Percentiles rank a stretch among this genome's conserved stretches.
These are phyloP conservation scores for Fusarium domesticum DNA, from an alignment of 2,329 filamentous ascomycete genomes.

Conservation along the genomic window DNA sequence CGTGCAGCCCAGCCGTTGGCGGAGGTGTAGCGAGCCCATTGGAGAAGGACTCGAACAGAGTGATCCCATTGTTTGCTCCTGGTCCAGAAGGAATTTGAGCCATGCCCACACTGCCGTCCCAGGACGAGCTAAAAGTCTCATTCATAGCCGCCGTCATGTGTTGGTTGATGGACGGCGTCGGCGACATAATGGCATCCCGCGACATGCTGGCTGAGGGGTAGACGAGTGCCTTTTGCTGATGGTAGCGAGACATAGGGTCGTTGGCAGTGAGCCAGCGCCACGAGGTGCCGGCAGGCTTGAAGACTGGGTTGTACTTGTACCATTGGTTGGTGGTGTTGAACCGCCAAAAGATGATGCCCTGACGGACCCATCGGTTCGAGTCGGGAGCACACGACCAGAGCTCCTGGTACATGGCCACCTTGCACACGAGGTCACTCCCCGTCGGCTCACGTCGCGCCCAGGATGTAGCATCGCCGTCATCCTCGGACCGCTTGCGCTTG, in stretches of 20 bases:
- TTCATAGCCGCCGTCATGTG: constrained; percentile 55
- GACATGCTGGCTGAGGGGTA: constrained; percentile 35
- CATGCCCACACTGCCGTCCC: constrained; percentile 39
- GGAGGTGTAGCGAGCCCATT: constrained; percentile 56
- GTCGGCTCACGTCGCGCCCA: constrained; percentile 42
- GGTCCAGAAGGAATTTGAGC: constrained; percentile 36
- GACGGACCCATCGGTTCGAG: constrained; percentile 51
- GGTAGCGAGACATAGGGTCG: constrained; percentile 57
- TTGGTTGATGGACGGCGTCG: constrained; percentile 48
- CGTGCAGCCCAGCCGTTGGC: constrained; percentile 50
- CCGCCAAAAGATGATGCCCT: constrained; percentile 61
- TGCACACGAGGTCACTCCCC: constrained; percentile 55
- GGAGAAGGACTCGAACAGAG: constrained; percentile 49
- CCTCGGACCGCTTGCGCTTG: constrained; percentile 41
- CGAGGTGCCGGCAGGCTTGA: constrained; percentile 52
- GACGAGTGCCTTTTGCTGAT: constrained; percentile 48
- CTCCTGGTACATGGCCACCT: constrained; percentile 66
- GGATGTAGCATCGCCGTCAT: constrained; percentile 40
- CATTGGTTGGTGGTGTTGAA: constrained; percentile 55
- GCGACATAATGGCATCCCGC: constrained; percentile 51
- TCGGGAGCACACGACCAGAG: constrained; percentile 55
- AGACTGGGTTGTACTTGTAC: constrained; percentile 47
- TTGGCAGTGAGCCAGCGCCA: constrained; percentile 63
- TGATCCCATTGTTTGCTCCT: constrained; percentile 35
- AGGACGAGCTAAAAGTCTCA: constrained; percentile 52